Percentiles rank a stretch among this genome's conserved stretches.
Conservation (phyloP, 345 rosid genomes). For the Mallotus nudiflorus region DNA sequence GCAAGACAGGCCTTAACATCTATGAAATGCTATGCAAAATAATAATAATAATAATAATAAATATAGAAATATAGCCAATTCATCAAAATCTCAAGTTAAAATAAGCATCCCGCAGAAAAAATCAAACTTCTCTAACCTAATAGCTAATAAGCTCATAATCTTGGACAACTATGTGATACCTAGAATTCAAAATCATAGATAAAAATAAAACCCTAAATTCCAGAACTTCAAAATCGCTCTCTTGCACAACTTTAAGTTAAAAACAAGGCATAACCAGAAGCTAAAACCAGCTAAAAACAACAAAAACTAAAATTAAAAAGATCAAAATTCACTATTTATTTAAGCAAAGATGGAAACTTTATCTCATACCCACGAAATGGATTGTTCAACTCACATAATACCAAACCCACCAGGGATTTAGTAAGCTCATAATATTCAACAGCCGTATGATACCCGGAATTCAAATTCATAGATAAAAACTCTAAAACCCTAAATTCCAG, state of each 20-base stretch:
- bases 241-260: constrained; percentile 1
- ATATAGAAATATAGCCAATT: background rate
- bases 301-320: background rate
- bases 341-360: background rate
- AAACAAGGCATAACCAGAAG: constrained; percentile 17
- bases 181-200: constrained; percentile 12
- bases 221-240: background rate
- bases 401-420: constrained; percentile 36
- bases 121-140: background rate
- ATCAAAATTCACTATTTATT: constrained; percentile 5
- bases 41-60: no score
- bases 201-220: constrained; percentile 18
- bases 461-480: constrained; percentile 9
- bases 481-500: constrained; percentile 16
- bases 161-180: background rate
- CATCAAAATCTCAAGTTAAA: background rate
- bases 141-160: background rate
- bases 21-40: background rate
- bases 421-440: background rate
- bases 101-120: background rate
- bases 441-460: constrained; percentile 1
- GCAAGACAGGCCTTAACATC: constrained; percentile 8
- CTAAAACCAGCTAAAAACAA: constrained; percentile 20
- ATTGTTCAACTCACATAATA: constrained; percentile 8
- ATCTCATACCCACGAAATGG: no score